These are phyloP conservation scores for Peronosclerospora sorghi DNA, from an alignment of 352 stramenopile species.

Conservation along the genomic window DNA sequence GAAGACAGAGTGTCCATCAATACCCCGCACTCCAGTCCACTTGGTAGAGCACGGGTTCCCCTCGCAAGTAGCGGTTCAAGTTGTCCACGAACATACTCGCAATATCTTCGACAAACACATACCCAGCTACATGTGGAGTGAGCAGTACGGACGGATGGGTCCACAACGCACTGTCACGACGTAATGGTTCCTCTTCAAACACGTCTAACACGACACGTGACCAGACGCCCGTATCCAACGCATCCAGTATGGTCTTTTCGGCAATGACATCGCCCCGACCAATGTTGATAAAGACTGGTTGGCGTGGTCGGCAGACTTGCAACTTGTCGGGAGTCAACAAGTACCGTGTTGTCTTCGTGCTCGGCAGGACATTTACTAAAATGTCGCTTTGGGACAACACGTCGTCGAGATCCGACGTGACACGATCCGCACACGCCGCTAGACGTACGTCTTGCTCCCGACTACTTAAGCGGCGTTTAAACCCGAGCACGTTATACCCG, in stretches of 20 bases:
- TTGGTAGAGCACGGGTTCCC: constrained; percentile 29
- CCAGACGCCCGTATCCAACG: constrained; percentile 51
- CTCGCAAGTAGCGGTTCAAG: constrained; percentile 28
- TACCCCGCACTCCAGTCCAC: constrained; percentile 49
- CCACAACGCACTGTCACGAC: constrained; percentile 51
- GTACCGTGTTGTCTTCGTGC: constrained; percentile 60
- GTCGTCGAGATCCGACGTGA: constrained; percentile 34
- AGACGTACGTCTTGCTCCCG: constrained; percentile 4
- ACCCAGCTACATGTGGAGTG: constrained; percentile 74
- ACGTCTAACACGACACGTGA: constrained; percentile 55
- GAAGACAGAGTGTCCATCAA: too few species aligned
- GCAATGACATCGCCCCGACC: constrained; percentile 76
- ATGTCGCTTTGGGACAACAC: constrained; percentile 56
- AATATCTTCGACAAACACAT: constrained; percentile 66
- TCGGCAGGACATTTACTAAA: constrained; percentile 77
- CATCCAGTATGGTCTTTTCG: constrained; percentile 51
- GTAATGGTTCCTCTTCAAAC: constrained; percentile 41
- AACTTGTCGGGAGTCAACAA: constrained; percentile 43
- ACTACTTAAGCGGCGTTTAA: constrained; percentile 34
- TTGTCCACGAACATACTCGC: constrained; percentile 67
- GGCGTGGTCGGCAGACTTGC: constrained; percentile 28
- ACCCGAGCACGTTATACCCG: constrained; percentile 51
- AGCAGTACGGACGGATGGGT: constrained; percentile 44
- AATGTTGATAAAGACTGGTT: constrained; percentile 83
- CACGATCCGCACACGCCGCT: constrained; percentile 18